Evolutionary conservation across 148 eudicot species (phyloP), one percentile per base, ranked within the genome.

Genomic region (Polygonum aviculare): DNA sequence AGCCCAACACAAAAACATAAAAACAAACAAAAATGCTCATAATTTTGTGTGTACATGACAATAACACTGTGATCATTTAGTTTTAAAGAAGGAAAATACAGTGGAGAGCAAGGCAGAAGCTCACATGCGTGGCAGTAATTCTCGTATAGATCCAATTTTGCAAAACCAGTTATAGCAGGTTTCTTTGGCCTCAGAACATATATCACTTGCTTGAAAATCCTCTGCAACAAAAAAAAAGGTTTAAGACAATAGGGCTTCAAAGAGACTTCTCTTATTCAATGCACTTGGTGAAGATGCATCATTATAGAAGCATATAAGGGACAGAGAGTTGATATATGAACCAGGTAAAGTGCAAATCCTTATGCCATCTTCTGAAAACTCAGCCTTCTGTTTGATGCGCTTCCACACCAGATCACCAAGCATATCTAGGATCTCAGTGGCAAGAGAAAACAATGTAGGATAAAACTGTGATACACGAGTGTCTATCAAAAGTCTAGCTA

Each of bases 51-150:
- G 31, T 14, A 11, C 15, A 26, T 5, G 4, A 39, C 4, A 22
- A 18, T 2, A 54, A 22, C 21, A 60, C 22, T 67, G 19, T 36
- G 72, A 67, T 67, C 72, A 67, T 4, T 63, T 38, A 36, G 44
- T 19, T 35, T 36, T 19, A 67, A 67, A 78, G 71, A 14, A 63
- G 49, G 65, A 35, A 70, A 65, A 40, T 74, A 36, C 48, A 75
- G 12, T 36, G 44, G 44, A 67, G 44, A 67, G 35, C 55, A 51
- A 39, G 76, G 9, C 35, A 74, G 70, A 78, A 75, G 74, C 78
- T 91, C 80, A 91, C 97, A 91, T 88, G 87, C 97, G 97, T 26
- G 97, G 97, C 81, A 91, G 83, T 80, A 91, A 86, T 84, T 89
- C 93, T 41, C 77, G 86, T 77, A 89, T 78, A 38, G 91, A 84